Conservation (phyloP, 75 land plant species). For the Chamaecyparis obtusa region DNA sequence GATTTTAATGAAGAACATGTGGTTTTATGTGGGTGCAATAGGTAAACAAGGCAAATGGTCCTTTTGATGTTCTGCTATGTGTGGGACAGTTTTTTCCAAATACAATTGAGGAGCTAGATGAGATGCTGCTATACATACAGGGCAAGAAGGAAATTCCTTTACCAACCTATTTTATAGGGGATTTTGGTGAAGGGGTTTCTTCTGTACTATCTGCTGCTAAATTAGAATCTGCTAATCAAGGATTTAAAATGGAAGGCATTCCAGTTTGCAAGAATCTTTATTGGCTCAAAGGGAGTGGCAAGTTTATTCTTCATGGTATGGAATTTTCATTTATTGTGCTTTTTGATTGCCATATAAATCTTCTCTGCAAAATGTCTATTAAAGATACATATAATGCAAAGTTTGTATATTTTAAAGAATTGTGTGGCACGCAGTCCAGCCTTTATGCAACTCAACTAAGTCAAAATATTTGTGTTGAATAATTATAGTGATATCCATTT, state of each 20-base stretch:
- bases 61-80: constrained; percentile 91
- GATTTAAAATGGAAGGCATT: constrained; percentile 78
- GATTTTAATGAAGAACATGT: constrained; percentile 1
- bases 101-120: constrained; percentile 45
- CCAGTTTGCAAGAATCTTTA: constrained; percentile 62
- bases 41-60: constrained; percentile 88
- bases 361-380: neutral
- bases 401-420: neutral
- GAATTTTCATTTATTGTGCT: neutral
- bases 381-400: neutral
- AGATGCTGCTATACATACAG: constrained; percentile 51
- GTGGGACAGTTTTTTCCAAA: constrained; percentile 97
- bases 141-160: constrained; percentile 68
- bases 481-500: neutral
- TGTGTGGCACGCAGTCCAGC: neutral
- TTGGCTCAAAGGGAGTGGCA: constrained; percentile 95
- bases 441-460: neutral
- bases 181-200: constrained; percentile 71
- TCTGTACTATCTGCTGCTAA: constrained; percentile 50
- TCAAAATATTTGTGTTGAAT: neutral
- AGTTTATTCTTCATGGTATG: constrained; percentile 70
- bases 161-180: constrained; percentile 95
- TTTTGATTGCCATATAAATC: neutral
- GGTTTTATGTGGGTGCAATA: neutral
- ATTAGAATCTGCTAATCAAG: constrained; percentile 36